These are phyloP conservation scores for Ustilago curta DNA, from an alignment of 1,284 basidiomycete genomes.

Conservation along the genomic window DNA sequence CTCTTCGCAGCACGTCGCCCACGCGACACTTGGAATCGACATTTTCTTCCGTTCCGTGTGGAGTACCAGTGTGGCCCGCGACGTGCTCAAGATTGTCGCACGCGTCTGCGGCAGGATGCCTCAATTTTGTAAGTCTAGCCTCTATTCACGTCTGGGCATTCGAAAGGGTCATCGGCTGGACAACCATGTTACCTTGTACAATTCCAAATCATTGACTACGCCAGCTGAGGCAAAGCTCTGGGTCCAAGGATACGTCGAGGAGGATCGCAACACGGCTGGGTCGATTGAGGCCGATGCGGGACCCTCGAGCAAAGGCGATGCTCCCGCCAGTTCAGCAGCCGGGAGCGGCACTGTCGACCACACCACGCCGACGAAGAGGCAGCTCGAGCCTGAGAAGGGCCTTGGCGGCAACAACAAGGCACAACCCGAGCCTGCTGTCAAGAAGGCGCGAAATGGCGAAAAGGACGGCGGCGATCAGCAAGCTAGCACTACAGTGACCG, in stretches of 20 bases:
- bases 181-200: conserved; percentile 19
- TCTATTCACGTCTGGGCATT: conserved; percentile 33
- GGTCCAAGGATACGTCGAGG: neutral
- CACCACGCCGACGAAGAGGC: conserved; percentile 2
- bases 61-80: conserved; percentile 22
- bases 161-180: conserved; percentile 15
- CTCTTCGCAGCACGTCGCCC: neutral
- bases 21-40: conserved; percentile 26
- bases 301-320: neutral
- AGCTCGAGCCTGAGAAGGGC: neutral
- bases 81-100: conserved; percentile 24
- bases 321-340: neutral
- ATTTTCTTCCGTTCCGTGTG: conserved; percentile 28
- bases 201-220: conserved; percentile 16
- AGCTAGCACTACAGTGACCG: neutral
- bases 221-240: conserved; percentile 23
- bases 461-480: neutral
- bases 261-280: neutral
- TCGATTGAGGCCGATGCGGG: neutral
- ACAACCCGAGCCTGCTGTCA: conserved; percentile 8
- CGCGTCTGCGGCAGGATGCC: conserved; percentile 23
- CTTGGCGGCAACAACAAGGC: neutral
- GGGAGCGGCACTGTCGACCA: neutral
- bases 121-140: conserved; percentile 30
- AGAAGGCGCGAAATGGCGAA: conserved; percentile 20